Percentiles rank a stretch among this genome's conserved stretches.
Evolutionary conservation across 164 flowering plant genomes (phyloP).

Genomic region (Houttuynia cordata): DNA sequence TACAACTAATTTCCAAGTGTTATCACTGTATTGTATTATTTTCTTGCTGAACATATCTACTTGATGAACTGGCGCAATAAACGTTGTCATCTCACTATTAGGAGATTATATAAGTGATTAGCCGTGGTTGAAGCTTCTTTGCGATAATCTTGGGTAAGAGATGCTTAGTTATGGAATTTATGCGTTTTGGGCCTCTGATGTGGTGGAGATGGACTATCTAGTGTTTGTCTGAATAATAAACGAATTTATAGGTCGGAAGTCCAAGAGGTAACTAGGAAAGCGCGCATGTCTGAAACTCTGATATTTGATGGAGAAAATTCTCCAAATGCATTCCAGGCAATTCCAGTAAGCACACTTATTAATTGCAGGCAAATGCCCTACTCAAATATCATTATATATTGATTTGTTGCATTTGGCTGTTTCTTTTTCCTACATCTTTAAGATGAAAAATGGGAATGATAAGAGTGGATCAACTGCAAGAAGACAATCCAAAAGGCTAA

Average conservation of each 20-base stretch:
- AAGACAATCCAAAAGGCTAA: slow-evolving; percentile 51
- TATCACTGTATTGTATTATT: too few species aligned
- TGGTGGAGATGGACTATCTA: background rate
- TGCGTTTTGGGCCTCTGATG: background rate
- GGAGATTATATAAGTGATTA: slow-evolving; percentile 80
- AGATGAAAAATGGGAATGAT: slow-evolving; percentile 35
- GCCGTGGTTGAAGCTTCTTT: slow-evolving; percentile 72
- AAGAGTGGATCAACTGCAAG: slow-evolving; percentile 24
- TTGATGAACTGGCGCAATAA: slow-evolving; percentile 33
- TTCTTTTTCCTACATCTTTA: background rate
- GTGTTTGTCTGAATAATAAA: background rate
- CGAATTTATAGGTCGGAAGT: slow-evolving; percentile 36
- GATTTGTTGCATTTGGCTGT: background rate
- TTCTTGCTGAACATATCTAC: background rate
- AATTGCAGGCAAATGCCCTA: background rate
- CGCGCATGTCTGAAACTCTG: slow-evolving; percentile 10
- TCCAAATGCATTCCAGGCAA: slow-evolving; percentile 14
- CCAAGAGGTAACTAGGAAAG: slow-evolving; percentile 20
- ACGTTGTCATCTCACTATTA: slow-evolving; percentile 55
- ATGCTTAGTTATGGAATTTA: background rate
- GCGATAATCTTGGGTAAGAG: slow-evolving; percentile 47
- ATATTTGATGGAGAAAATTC: slow-evolving; percentile 17
- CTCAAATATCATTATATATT: background rate
- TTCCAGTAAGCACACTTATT: slow-evolving; percentile 20
- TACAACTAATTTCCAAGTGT: too few species aligned